phyloP scores from a whole-genome alignment of 2,329 filamentous ascomycete genomes.

The Knufia fluminis region DNA sequence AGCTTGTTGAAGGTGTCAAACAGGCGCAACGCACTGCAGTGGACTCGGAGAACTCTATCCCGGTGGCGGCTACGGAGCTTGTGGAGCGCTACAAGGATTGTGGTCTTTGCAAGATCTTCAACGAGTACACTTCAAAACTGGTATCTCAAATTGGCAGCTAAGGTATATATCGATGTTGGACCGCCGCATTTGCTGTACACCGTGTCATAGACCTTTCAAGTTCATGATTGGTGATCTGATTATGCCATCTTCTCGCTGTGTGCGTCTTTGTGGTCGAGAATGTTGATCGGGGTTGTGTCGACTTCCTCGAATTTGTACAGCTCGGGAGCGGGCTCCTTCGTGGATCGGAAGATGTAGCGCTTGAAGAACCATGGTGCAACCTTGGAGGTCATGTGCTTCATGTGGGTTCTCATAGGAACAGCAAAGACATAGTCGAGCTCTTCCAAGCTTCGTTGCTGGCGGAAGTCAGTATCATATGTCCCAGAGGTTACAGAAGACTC shows the following conservation, averaged over 20 bases:
- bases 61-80: slow-evolving; percentile 3
- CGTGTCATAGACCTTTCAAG: background rate
- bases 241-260: background rate
- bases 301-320: slow-evolving; percentile 42
- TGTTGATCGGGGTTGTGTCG: background rate
- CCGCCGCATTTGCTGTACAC: background rate
- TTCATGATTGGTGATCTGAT: background rate
- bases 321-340: slow-evolving; percentile 26
- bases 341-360: slow-evolving; percentile 32
- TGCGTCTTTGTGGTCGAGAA: background rate
- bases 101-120: slow-evolving; percentile 18
- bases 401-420: slow-evolving; percentile 39
- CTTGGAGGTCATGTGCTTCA: slow-evolving; percentile 30
- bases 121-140: slow-evolving; percentile 16
- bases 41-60: background rate
- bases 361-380: slow-evolving; percentile 40
- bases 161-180: background rate
- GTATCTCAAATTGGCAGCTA: background rate
- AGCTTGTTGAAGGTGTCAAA: slow-evolving; percentile 61
- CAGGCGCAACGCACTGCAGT: background rate
- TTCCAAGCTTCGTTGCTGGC: slow-evolving; percentile 31
- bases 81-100: slow-evolving; percentile 21
- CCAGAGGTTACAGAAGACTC: background rate
- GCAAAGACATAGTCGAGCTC: slow-evolving; percentile 46
- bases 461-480: background rate